Base-by-base conservation (phyloP, 2,329 filamentous ascomycete genomes). In the Scedosporium boydii region DNA sequence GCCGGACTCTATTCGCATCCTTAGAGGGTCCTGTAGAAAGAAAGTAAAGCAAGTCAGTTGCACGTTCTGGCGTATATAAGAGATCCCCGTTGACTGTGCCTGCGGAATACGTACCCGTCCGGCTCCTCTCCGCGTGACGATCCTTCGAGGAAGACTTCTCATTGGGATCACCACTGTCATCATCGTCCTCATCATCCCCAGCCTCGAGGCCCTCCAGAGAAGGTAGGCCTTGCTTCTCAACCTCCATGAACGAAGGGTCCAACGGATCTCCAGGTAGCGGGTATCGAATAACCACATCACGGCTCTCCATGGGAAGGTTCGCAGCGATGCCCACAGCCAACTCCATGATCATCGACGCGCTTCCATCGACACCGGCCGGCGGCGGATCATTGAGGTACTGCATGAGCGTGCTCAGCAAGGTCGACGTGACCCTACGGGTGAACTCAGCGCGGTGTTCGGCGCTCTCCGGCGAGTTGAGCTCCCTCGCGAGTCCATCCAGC, bases 271-370 rank as follows among this genome's bases (percentile, higher is more conserved):
- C 90, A 0, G 95, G 93, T 63, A 88, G 77, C 60, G 93, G 92
- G 71, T 96, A 97, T 65, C 88, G 86, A 64, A 99, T 88, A 53
- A 86, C 87, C 16, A 99, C 90, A 70, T 98, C 95, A 66, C 95
- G 86, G 68, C 91, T 95, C 75, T 99, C 95, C 46, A 96, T 77
- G 0, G 95, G 93, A 56, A 98, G 77, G 72, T 97, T 96, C 63
- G 88, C 84, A 0, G 90, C 86, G 66, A 99, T 92, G 64, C 87
- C 88, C 34, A 98, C 84, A 0, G 93, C 91, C 59, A 98, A 82
- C 75, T 97, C 93, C 62, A 97, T 83, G 72, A 99, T 98, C 87
- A 95, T 96, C 62, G 88, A 87, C 2, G 93, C 89, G 65, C 91
- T 92, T 60, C 91, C 92, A 67, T 93, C 88, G n/a, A 98, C 82